Base-by-base conservation (phyloP, 2,329 filamentous ascomycete species). In the Dendrostoma leiphaemia region DNA sequence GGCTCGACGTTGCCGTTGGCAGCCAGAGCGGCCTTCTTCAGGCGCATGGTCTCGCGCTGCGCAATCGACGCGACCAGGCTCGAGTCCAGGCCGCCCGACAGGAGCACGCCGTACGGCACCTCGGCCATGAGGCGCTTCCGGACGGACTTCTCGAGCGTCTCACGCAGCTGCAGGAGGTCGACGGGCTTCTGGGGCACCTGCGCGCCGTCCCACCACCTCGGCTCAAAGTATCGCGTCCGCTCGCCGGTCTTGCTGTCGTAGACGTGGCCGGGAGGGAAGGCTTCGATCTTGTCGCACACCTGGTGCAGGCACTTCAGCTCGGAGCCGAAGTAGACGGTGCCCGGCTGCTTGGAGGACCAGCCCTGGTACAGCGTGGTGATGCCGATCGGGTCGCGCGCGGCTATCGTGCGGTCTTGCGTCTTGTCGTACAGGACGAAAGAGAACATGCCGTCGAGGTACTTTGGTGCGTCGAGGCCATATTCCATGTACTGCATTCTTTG, bases 391-490 rank as follows among this genome's bases (percentile, higher is more conserved):
- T 99, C 94, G 69, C 94, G 87, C 53, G 94, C 94, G 55, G 94
- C 94, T 67, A 99, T 85, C 59, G 91, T 89, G 63, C 94, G 88
- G 79, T 99, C 89, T 72, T 91, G 85, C 63, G 84, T 87, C 83
- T 96, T 96, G 79, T 99, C 94, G 75, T 96, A 96, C 50, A 99
- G 83, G 53, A 99, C 92, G 77, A 95, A 99, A 15, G 93, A 97
- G 83, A 99, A 99, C 94, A 99, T 99, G 78, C 94, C 94, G 71
- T 99, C 94, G 63, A 99, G 85, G 74, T 91, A 81, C 74, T 93
- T 94, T 59, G 94, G 92, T 55, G 93, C 91, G 67, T 97, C 91
- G 63, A 95, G 81, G 67, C 86, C 94, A 82, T 95, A 84, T 74
- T 97, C 86, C 77, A 91, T 83, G 71, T 99, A 99, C 90, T 96